Base-by-base conservation (phyloP, 164 flowering plant species). In the Platanus orientalis region DNA sequence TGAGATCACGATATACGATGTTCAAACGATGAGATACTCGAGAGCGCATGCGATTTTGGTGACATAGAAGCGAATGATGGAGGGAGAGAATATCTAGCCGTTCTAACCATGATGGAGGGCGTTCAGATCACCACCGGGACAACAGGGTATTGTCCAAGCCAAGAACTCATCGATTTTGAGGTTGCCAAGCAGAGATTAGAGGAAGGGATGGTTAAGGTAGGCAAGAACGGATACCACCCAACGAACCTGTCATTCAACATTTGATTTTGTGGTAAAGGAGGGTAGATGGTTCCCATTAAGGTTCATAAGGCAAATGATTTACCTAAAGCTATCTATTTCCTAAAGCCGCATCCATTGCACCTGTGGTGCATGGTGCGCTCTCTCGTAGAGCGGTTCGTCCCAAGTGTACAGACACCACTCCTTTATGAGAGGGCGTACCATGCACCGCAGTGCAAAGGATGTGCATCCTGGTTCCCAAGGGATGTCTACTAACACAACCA, bases 41-140 rank as follows among this genome's bases (percentile, higher is more conserved):
- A 87, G 80, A 0, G 88, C 89, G 61, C 75, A 75, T 25, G 84
- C 50, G 60, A 84, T 76, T 70, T 87, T 86, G 0, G 89, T 86
- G 12, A 77, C 23, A 69, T 87, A 87, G 62, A 87, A 87, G 3
- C 82, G 70, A 7, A 84, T 80, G 12, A 70, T 85, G 0, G 82
- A 59, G 1, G 86, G 76, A n/a, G 84, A 78, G 73, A 83, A 87
- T 20, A 80, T 79, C 50, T 70, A 76, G 72, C 84, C 89, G 69
- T 45, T 69, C 32, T 80, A 88, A 25, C 64, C 73, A 75, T 80
- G 54, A 7, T 87, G 92, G 72, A 87, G 86, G 40, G 67, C 82
- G 61, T 83, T 84, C 34, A 87, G 85, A 65, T 84, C 89, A 21
- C 84, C 85, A 50, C 92, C 92, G 45, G 86, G 68, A 68, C 87